These are phyloP conservation scores for Coniochaeta sp. DNA, from an alignment of 2,329 filamentous ascomycete species.

Conservation along the genomic window DNA sequence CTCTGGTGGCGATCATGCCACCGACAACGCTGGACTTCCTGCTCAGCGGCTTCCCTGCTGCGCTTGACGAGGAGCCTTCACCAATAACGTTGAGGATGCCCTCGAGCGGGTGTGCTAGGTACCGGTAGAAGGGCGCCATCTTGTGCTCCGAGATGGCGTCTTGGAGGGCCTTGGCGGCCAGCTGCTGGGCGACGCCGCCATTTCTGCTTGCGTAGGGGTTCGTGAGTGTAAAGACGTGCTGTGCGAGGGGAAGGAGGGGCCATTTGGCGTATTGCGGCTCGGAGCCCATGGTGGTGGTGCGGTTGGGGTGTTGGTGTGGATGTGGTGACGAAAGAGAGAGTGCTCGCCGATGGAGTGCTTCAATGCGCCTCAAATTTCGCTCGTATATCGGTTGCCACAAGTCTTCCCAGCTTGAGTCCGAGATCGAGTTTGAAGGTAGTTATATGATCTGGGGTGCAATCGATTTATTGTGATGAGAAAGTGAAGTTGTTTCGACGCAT, in stretches of 20 bases:
- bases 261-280: constrained; percentile 84
- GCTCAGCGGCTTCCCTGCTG: constrained; percentile 49
- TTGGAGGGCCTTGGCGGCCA: constrained; percentile 66
- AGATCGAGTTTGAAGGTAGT: too few relatives aligned
- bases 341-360: constrained; percentile 1
- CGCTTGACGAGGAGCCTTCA: constrained; percentile 42
- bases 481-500: not conserved
- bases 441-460: not conserved
- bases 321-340: constrained; percentile 5
- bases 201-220: constrained; percentile 63
- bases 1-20: constrained; percentile 69
- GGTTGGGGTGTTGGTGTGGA: not conserved
- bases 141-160: constrained; percentile 77
- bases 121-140: constrained; percentile 82
- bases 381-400: not conserved
- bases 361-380: not conserved
- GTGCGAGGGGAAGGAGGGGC: constrained; percentile 71
- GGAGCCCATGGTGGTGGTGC: constrained; percentile 55
- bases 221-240: constrained; percentile 82
- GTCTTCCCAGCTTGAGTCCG: not conserved
- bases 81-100: constrained; percentile 74
- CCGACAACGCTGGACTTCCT: constrained; percentile 65
- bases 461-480: not conserved
- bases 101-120: constrained; percentile 73
- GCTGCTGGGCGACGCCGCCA: constrained; percentile 49